phyloP scores from a whole-genome alignment of 768 basidiomycete genomes.

The Termitomyces sp. region DNA sequence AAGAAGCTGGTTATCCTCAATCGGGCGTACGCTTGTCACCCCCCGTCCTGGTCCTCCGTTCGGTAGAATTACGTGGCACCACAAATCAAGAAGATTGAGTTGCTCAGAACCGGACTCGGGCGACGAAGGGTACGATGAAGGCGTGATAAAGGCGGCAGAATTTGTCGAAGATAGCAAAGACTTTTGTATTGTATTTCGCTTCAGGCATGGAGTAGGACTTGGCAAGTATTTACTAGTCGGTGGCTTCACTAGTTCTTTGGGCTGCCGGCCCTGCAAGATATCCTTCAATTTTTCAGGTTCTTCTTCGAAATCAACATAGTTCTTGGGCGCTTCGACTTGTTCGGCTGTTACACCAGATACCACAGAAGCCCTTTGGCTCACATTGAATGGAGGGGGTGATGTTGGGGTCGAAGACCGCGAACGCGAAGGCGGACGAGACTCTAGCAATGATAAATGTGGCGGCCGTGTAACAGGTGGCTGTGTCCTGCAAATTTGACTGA shows the following conservation, averaged over 20 bases:
- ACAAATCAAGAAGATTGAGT: constrained; percentile 24
- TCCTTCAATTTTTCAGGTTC: constrained; percentile 74
- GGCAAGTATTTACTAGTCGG: constrained; percentile 13
- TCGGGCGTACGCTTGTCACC: constrained; percentile 41
- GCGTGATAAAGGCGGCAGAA: constrained; percentile 35
- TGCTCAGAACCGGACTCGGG: constrained; percentile 24
- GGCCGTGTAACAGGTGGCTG: constrained; percentile 10
- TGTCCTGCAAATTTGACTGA: constrained; percentile 19
- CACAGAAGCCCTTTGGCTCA: constrained; percentile 53
- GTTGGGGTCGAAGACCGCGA: constrained; percentile 39
- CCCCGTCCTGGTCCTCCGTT: constrained; percentile 30
- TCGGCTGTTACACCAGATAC: constrained; percentile 71
- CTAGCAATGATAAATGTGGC: constrained; percentile 14
- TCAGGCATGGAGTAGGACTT: constrained; percentile 16
- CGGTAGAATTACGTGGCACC: constrained; percentile 46
- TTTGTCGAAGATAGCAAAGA: constrained; percentile 43
- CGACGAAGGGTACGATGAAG: constrained; percentile 36
- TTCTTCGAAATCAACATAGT: constrained; percentile 77
- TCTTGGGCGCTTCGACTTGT: constrained; percentile 72
- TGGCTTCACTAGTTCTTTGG: constrained; percentile 23
- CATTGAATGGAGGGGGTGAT: constrained; percentile 44
- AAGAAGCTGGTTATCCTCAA: constrained; percentile 38
- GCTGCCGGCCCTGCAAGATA: constrained; percentile 53
- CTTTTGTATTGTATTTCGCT: constrained; percentile 31
- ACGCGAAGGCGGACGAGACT: constrained; percentile 25